Conservation (phyloP, 257 asterid genomes). For the Fraxinus americana region DNA sequence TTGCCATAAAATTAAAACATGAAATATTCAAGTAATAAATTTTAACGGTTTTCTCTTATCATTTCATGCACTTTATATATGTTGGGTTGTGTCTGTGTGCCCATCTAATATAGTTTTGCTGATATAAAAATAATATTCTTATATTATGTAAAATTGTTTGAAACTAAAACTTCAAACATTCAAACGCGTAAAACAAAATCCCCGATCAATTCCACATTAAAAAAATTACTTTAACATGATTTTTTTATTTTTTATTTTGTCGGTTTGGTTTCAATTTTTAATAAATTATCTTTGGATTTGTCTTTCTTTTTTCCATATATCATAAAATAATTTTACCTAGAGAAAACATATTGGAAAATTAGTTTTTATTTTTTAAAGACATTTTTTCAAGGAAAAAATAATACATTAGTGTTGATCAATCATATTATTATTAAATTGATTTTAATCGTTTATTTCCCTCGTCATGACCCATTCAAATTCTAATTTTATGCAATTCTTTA, state of each 20-base stretch:
- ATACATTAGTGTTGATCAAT: neutral
- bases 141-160: no score
- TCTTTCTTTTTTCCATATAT: neutral
- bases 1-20: constrained; percentile 1
- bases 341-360: neutral
- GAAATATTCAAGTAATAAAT: constrained; percentile 14
- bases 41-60: neutral
- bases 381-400: no score
- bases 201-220: constrained; percentile 15
- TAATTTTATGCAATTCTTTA: constrained; percentile 1
- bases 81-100: neutral
- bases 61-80: constrained; percentile 16
- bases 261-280: neutral
- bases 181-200: constrained; percentile 9
- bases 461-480: constrained; percentile 36
- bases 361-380: no score
- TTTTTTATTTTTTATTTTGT: neutral
- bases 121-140: neutral
- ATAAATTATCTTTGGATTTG: no score
- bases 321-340: no score
- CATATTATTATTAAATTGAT: neutral
- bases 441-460: neutral
- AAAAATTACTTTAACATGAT: neutral
- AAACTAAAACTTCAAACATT: constrained; percentile 2
- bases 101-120: no score